Conservation (phyloP, 2,329 filamentous ascomycete species). For the Fusarium lyarnte region DNA sequence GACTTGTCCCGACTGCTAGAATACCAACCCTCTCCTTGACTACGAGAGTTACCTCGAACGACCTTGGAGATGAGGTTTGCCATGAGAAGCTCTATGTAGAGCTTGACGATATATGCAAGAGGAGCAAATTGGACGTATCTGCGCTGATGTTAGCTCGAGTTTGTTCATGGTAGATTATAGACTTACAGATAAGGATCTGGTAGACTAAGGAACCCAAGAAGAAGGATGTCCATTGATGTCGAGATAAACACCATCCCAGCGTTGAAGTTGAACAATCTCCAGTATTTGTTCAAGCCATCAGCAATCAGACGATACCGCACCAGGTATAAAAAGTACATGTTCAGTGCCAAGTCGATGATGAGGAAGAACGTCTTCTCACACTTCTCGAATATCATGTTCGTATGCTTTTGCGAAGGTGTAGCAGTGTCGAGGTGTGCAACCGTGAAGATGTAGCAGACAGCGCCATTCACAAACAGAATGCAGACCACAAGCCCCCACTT, state of each 20-base stretch:
- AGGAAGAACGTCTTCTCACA: constrained; percentile 59
- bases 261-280: constrained; percentile 60
- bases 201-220: constrained; percentile 40
- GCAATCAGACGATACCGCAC: constrained; percentile 59
- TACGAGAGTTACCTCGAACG: constrained; percentile 6
- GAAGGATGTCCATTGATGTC: constrained; percentile 56
- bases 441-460: constrained; percentile 54
- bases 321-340: constrained; percentile 58
- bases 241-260: constrained; percentile 58
- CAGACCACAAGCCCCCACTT: constrained; percentile 49
- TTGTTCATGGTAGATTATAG: rapidly evolving
- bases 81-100: constrained; percentile 64
- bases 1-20: constrained; percentile 11
- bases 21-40: constrained; percentile 10
- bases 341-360: constrained; percentile 58
- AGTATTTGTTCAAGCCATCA: constrained; percentile 60
- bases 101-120: constrained; percentile 61
- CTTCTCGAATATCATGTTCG: constrained; percentile 40
- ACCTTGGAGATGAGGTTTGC: constrained; percentile 59
- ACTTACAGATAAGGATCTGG: constrained; percentile 27
- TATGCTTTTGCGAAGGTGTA: constrained; percentile 2
- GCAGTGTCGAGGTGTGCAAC: constrained; percentile 44
- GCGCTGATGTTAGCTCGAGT: constrained; percentile 2
- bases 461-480: constrained; percentile 51
- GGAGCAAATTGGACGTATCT: constrained; percentile 60